Evolutionary conservation across 2,329 filamentous ascomycete genomes (phyloP), one percentile per base, ranked within the genome.

Genomic region (Curvularia verruculosa): DNA sequence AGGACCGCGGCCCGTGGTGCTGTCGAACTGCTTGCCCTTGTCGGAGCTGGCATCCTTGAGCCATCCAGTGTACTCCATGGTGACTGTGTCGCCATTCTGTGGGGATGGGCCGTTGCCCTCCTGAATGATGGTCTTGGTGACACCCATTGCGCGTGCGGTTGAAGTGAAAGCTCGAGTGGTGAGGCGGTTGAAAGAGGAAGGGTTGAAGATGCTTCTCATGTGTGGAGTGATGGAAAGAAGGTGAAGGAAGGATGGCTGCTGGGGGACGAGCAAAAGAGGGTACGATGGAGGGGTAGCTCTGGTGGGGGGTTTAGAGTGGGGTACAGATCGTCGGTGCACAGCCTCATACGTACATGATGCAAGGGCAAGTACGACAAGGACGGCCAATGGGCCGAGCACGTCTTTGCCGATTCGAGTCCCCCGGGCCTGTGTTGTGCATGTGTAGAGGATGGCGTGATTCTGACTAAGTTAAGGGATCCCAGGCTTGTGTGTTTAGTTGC

Each of bases 1-100:
- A 75, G 90, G 85, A 49, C 87, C 88, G 54, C 90, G 86, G 60
- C 87, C 87, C 63, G 88, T 83, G 24, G 93, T 96, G 59, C 87
- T 90, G 80, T 98, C 94, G 80, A 98, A 97, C 61, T 70, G 67
- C 58, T 69, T 71, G 64, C 69, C 69, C 67, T 72, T 72, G 29
- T 64, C 55, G 47, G 67, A 62, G 29, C 60, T 54, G 56, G 65
- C 46, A 10, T 61, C 64, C 56, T 60, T 62, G 54, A 72, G 60
- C 69, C 69, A 72, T 57, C 69, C 69, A 6, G 69, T 72, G 66
- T 72, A 72, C 47, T 69, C 63, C 69, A 72, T 72, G 34, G 69
- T 72, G 49, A 72, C 69, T 4, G 24, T 55, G 62, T 72, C 69
- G 54, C 69, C 69, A 56, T 70, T 62, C 48, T 66, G 26, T 2